These are phyloP conservation scores for Pezicula rhizophila DNA, from an alignment of 2,329 filamentous ascomycete genomes.

Conservation along the genomic window DNA sequence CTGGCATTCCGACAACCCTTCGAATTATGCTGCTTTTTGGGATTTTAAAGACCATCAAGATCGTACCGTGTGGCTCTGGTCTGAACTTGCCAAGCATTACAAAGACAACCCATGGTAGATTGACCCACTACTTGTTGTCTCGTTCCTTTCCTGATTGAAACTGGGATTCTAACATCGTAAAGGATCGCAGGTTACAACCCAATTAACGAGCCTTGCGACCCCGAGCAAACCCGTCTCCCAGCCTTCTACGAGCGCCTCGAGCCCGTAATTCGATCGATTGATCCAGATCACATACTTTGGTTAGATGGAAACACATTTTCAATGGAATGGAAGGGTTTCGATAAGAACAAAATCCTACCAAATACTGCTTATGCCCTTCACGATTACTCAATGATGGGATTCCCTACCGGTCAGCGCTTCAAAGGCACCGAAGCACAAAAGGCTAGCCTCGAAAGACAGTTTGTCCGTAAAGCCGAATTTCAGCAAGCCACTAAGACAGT, in stretches of 20 bases:
- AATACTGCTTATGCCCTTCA: conserved; percentile 40
- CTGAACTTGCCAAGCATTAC: conserved; percentile 38
- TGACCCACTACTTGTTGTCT: too few relatives aligned
- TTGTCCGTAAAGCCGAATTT: conserved; percentile 41
- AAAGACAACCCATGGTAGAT: conserved; percentile 33
- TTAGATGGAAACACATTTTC: conserved; percentile 39
- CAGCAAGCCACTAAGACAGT: conserved; percentile 35
- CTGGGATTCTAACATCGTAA: neutral
- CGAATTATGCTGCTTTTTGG: conserved; percentile 42
- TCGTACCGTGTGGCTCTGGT: conserved; percentile 42
- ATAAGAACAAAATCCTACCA: conserved; percentile 32
- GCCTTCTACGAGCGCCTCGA: conserved; percentile 41
- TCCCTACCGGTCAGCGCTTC: conserved; percentile 34
- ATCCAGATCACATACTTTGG: conserved; percentile 40
- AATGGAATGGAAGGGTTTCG: conserved; percentile 38
- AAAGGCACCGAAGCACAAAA: conserved; percentile 36
- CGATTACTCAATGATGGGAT: conserved; percentile 38
- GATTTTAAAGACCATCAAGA: conserved; percentile 45
- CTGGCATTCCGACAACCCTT: conserved; percentile 43
- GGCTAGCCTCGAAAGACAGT: conserved; percentile 33
- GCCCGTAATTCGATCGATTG: conserved; percentile 37
- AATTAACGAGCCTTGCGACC: conserved; percentile 45
- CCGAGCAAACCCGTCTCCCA: conserved; percentile 37
- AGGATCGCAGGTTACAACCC: conserved; percentile 45
- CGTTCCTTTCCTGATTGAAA: too few relatives aligned